Evolutionary conservation across 140 eudicot species (phyloP), one percentile per base, ranked within the genome.

Genomic region (Erigeron philadelphicus): DNA sequence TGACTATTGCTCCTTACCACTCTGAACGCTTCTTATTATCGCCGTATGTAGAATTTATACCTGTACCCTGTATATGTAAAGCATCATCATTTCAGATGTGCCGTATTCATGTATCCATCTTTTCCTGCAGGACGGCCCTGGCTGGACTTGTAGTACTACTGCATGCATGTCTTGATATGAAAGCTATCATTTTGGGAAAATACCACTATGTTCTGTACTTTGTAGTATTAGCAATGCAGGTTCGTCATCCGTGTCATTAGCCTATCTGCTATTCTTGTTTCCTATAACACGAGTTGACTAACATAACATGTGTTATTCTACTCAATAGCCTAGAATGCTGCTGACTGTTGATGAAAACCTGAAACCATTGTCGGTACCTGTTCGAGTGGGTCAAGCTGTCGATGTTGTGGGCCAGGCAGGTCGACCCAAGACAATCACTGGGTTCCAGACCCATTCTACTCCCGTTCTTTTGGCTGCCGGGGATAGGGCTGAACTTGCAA

Each of bases 381-480:
- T 93, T 50, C 86, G 99, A 44, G 99, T 89, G 13, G 98, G 98
- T 5, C 98, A 92, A 66, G 98, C 98, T 8, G 96, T 92, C 60
- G 98, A 92, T 78, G 98, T 92, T 58, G 98, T 93, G 8, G 99
- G 99, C 2, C 99, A 93, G 78, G 99, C 99, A 1, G 99, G 99
- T 57, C 86, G 99, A 8, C 99, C 99, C 66, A 93, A 93, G 80
- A 93, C 99, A 50, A 93, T 93, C 12, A 93, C 99, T 3, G 99
- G 99, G 46, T 93, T 93, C 82, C 99, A 93, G 79, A 93, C 99
- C 62, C 99, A 93, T 80, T 84, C 99, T 0, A 93, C 99, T 38
- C 99, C 99, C 0, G 97, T 93, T 35, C 94, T 93, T 41, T 83
- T 93, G 66, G 83, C 99, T 63, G 97, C 88, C 15, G 99, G 99